These are phyloP conservation scores for Huntiella abstrusa DNA, from an alignment of 2,329 filamentous ascomycete species.

Conservation along the genomic window DNA sequence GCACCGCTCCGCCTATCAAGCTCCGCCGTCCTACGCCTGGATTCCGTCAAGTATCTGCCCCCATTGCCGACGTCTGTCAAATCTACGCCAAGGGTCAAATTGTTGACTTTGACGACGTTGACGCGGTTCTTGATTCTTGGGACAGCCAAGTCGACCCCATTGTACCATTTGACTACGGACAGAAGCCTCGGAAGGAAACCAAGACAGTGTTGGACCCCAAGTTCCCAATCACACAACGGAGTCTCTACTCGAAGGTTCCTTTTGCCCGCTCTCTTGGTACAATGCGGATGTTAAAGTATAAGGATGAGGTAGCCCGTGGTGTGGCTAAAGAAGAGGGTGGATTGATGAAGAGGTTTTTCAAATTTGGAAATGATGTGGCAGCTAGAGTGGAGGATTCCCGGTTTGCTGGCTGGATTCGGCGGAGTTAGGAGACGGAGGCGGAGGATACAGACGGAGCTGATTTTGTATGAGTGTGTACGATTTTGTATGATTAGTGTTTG, in stretches of 20 bases:
- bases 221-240: slow-evolving; percentile 32
- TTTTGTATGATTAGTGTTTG: too few relatives aligned
- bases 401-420: too few relatives aligned
- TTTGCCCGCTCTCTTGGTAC: slow-evolving; percentile 43
- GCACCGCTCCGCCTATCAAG: slow-evolving; percentile 6
- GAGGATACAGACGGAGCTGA: too few relatives aligned
- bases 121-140: slow-evolving; percentile 11
- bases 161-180: slow-evolving; percentile 14
- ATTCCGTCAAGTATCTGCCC: background rate
- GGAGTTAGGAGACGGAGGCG: too few relatives aligned
- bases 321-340: too few relatives aligned
- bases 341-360: too few relatives aligned
- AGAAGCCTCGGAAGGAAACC: slow-evolving; percentile 13
- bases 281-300: slow-evolving; percentile 36
- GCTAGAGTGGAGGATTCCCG: too few relatives aligned
- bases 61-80: slow-evolving; percentile 11
- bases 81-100: slow-evolving; percentile 26
- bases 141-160: slow-evolving; percentile 8
- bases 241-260: slow-evolving; percentile 25
- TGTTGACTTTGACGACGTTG: slow-evolving; percentile 21
- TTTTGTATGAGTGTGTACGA: too few relatives aligned
- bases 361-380: too few relatives aligned
- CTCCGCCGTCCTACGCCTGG: background rate
- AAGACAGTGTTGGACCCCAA: slow-evolving; percentile 19
- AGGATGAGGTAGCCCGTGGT: slow-evolving; percentile 22